Conservation (phyloP, 2,329 filamentous ascomycete species). For the Conoideocrella luteorostrata region DNA sequence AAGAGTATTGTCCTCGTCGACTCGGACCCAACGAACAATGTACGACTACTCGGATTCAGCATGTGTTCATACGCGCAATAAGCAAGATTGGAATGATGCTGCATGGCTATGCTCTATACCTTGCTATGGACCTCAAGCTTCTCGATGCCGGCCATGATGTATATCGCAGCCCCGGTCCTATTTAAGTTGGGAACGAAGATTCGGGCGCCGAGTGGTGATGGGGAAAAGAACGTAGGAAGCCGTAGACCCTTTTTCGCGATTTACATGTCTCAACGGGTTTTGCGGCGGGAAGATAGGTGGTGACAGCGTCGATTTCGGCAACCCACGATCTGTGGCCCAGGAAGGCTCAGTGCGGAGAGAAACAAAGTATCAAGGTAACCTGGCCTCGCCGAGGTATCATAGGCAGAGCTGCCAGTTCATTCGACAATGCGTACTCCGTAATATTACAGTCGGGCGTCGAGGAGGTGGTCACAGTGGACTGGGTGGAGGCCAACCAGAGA, state of each 20-base stretch:
- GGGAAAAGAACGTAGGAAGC: not conserved
- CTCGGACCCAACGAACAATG: conserved; percentile 94
- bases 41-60: conserved; percentile 64
- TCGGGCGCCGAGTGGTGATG: not conserved
- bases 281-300: not conserved
- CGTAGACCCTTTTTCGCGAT: not conserved
- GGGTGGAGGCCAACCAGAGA: no score
- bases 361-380: not conserved
- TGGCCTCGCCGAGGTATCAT: conserved; percentile 5
- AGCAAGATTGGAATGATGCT: not conserved
- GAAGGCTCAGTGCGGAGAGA: not conserved
- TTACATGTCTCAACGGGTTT: not conserved
- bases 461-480: not conserved
- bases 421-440: not conserved
- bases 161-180: not conserved
- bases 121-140: conserved; percentile 97
- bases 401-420: not conserved
- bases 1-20: conserved; percentile 83
- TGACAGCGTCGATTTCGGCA: not conserved
- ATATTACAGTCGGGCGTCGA: not conserved
- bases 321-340: not conserved
- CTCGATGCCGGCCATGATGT: conserved; percentile 83
- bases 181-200: not conserved
- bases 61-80: not conserved
- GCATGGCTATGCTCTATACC: conserved; percentile 39